Evolutionary conservation across 2,329 filamentous ascomycete species (phyloP), one percentile per base, ranked within the genome.

Genomic region (Cladosporium sp.): DNA sequence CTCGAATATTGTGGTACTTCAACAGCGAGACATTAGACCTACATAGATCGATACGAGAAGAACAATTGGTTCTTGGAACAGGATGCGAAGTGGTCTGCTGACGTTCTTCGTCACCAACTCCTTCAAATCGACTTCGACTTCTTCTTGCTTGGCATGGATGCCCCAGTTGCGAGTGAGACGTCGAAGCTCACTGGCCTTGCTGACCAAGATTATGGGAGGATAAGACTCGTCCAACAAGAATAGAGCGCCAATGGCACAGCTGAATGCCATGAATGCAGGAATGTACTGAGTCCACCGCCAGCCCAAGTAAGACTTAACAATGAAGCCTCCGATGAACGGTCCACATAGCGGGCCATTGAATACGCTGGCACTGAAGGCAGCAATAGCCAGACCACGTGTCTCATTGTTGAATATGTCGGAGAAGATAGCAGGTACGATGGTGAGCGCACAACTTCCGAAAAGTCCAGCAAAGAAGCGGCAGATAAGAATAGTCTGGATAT

Each of bases 141-240:
- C 76, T 59, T 78, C 76, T 66, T 78, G 76, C 66, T 76, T 76
- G n/a, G 85, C 85, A 70, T 88, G 85, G 59, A 87, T 86, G 13
- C 85, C 85, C 84, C 85, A 87, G 67, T 87, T 87, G 72, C 81
- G 82, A 1, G 85, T 87, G 28, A 83, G 74, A 36, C 85, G 79
- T 34, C 85, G 78, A 2, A 87, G 73, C 66, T 86, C 83, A 3
- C 80, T 74, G 3, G 85, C 85, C 70, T 88, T 88, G 18, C 78
- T 74, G 43, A 88, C 82, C 3, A 88, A 78, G 16, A 88, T 83
- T 0, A 86, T 79, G 0, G 86, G 86, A 0, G 85, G 82, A 67
- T 88, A 88, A 0, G 84, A 84, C 71, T 88, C 86, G 59, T 84
- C 75, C 28, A 87, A 77, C 74, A 87, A 85, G 43, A 87, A 69